Base-by-base conservation (phyloP, 1,284 basidiomycete species). In the Ganoderma multipileum region DNA sequence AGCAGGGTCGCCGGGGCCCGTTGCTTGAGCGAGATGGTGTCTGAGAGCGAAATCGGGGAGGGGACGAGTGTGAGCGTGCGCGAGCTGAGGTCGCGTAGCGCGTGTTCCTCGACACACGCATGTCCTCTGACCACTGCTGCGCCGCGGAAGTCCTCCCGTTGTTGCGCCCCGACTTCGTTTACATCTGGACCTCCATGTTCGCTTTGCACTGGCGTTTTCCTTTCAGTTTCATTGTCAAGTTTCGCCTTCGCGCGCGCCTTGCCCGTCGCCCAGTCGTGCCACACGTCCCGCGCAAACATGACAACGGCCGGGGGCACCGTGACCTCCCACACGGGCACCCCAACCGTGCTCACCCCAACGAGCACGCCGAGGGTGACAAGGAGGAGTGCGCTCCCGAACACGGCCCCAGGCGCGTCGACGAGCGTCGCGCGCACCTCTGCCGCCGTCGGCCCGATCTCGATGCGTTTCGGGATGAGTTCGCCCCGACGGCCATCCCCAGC, bases 291-390 rank as follows among this genome's bases (percentile, higher is more conserved):
- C 33, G 70, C 7, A 9, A 82, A 69, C 81, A 82, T 81, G 64
- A 79, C 64, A 1, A 87, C 78, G 0, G 96, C 96, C 41, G 96
- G 96, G 0, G 97, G 96, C n/a, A 95, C 85, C 1, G 91, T 94
- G 60, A 99, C 92, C 81, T 89, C 88, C 89, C 93, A 93, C 7
- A 93, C 95, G 64, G 79, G 76, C 77, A 79, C 55, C 26, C 76
- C 84, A 36, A 82, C 80, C 0, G 87, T 72, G 82, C 87, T 65
- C 60, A 89, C 87, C 1, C 85, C 88, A 1, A 92, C 85, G 2
- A 93, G 81, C 0, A 86, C 80, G 2, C 81, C 82, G 8, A 93
- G 82, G 3, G 90, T 89, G 0, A 83, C 76, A 0, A 84, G 74
- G 69, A 92, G 82, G 14, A 83, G 70, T 8, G 75, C 68, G 64